Conservation (phyloP, 2,329 filamentous ascomycete genomes). For the Alternaria consortialis region DNA sequence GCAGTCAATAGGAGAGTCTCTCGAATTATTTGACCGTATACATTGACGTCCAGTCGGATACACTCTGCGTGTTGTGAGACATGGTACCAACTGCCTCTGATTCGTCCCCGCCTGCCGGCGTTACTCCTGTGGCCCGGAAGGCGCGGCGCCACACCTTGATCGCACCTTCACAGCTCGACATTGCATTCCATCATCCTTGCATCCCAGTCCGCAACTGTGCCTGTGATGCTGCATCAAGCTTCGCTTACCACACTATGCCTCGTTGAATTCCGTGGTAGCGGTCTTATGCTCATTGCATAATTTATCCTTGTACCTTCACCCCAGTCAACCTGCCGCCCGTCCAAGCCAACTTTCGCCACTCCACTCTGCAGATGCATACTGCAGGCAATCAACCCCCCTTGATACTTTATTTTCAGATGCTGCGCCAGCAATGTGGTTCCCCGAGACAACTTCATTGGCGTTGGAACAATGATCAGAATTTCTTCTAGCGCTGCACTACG, state of each 20-base stretch:
- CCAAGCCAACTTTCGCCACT: background rate
- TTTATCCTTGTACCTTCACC: background rate
- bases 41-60: background rate
- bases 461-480: background rate
- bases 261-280: background rate
- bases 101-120: background rate
- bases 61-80: background rate
- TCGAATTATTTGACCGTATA: background rate
- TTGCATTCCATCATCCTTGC: background rate
- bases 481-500: conserved; percentile 5
- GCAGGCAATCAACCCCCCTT: conserved; percentile 2
- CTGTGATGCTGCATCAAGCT: background rate
- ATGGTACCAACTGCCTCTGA: conserved; percentile 4
- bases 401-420: background rate
- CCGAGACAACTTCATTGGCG: background rate
- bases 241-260: background rate
- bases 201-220: background rate
- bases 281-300: background rate
- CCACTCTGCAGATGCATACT: background rate
- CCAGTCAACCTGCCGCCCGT: background rate
- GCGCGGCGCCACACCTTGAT: conserved; percentile 20
- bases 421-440: background rate
- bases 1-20: background rate
- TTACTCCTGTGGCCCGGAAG: background rate
- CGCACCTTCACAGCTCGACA: background rate